Evolutionary conservation across 768 basidiomycete species (phyloP).

Genomic region (Serendipita sp.): DNA sequence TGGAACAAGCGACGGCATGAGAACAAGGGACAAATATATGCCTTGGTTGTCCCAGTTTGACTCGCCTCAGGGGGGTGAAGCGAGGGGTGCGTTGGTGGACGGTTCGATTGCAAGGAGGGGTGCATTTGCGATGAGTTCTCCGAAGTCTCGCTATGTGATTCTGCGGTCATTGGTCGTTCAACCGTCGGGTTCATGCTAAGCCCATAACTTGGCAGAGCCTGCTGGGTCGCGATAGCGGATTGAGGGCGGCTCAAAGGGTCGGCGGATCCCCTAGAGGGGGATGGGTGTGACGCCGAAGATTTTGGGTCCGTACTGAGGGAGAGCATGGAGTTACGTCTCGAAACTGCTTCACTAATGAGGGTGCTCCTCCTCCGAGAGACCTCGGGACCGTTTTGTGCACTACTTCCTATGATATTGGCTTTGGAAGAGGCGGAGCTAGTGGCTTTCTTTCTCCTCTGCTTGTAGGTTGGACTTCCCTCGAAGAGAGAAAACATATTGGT

Average conservation of each 20-base stretch:
- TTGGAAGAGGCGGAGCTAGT: conserved; percentile 26
- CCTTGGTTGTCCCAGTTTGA: conserved; percentile 16
- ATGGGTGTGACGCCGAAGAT: conserved; percentile 5
- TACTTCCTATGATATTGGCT: conserved; percentile 17
- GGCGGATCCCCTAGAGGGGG: not conserved
- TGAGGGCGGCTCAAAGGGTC: conserved; percentile 1
- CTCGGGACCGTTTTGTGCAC: conserved; percentile 12
- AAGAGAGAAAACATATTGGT: conserved; percentile 59
- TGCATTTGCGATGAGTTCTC: not conserved
- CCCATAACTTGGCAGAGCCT: not conserved
- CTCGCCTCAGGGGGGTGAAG: conserved; percentile 11
- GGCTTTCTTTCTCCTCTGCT: conserved; percentile 69
- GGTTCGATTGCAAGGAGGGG: not conserved
- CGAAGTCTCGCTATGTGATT: conserved; percentile 4
- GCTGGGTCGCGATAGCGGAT: not conserved
- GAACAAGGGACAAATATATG: conserved; percentile 67
- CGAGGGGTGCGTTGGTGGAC: conserved; percentile 9
- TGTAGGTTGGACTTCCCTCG: conserved; percentile 76
- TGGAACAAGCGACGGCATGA: conserved; percentile 80
- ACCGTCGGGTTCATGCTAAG: not conserved
- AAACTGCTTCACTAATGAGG: conserved; percentile 18
- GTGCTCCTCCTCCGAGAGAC: conserved; percentile 17
- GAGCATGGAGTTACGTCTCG: conserved; percentile 14
- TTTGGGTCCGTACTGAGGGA: conserved; percentile 20
- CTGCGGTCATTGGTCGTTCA: conserved; percentile 2